Evolutionary conservation across 179 eudicot genomes (phyloP).

Genomic region (Gypsophila paniculata): DNA sequence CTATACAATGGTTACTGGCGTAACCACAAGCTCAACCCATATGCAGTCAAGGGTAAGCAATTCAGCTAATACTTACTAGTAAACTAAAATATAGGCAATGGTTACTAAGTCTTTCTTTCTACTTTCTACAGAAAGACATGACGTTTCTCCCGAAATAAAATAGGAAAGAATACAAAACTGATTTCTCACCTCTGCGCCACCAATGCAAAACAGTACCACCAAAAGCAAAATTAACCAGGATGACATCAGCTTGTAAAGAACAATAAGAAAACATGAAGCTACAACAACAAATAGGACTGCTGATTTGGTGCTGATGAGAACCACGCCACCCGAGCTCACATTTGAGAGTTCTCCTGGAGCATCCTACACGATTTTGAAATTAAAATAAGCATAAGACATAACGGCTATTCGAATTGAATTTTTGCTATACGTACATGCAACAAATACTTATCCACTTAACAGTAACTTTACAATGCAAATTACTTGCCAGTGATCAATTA

Average conservation of each 20-base stretch:
- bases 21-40: neutral
- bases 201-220: constrained; percentile 79
- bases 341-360: constrained; percentile 46
- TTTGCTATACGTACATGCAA: neutral
- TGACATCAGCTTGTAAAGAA: constrained; percentile 66
- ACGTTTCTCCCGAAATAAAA: neutral
- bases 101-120: neutral
- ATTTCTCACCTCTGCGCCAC: constrained; percentile 69
- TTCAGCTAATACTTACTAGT: no score
- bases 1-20: no score
- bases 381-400: constrained; percentile 7
- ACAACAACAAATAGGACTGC: constrained; percentile 63
- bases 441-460: neutral
- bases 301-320: constrained; percentile 58
- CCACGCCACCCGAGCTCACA: constrained; percentile 41
- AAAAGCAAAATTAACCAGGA: constrained; percentile 60
- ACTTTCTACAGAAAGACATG: neutral
- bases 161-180: neutral
- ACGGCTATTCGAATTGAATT: neutral
- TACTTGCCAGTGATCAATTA: neutral
- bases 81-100: neutral
- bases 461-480: neutral
- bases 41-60: neutral
- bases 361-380: constrained; percentile 43
- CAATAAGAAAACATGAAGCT: constrained; percentile 69